Conservation (phyloP, 2,329 filamentous ascomycete species). For the Zasmidium cellare region DNA sequence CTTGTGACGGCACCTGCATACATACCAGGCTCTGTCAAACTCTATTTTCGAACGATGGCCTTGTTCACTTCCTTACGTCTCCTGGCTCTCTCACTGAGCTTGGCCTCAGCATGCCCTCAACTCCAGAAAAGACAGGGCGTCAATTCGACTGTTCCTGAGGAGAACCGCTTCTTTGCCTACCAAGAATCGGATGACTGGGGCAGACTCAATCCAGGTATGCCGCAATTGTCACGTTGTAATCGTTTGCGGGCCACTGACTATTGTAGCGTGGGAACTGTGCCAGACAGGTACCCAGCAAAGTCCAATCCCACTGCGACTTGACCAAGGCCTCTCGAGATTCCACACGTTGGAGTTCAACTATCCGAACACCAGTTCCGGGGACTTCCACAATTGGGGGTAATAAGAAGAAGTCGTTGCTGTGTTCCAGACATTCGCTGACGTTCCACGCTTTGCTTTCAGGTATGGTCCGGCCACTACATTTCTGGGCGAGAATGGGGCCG, state of each 20-base stretch:
- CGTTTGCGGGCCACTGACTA: slow-evolving; percentile 9
- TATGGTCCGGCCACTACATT: slow-evolving; percentile 50
- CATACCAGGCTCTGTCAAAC: no score
- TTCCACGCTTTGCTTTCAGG: no score
- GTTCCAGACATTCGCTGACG: no score
- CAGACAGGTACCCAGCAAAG: slow-evolving; percentile 54
- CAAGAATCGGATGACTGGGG: slow-evolving; percentile 25
- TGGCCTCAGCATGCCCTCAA: slow-evolving; percentile 1
- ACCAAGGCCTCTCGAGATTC: slow-evolving; percentile 41
- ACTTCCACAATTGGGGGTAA: slow-evolving; percentile 52
- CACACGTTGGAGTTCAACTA: slow-evolving; percentile 48
- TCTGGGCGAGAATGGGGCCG: slow-evolving; percentile 33
- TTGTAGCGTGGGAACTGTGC: slow-evolving; percentile 46
- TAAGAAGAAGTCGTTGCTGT: no score
- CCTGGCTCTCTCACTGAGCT: neutral
- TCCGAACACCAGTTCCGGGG: slow-evolving; percentile 37
- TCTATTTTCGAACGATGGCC: neutral
- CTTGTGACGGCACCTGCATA: neutral
- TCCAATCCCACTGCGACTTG: slow-evolving; percentile 47
- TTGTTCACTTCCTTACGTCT: neutral
- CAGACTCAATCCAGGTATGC: slow-evolving; percentile 16
- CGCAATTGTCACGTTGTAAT: no score
- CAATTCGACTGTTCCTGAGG: slow-evolving; percentile 8
- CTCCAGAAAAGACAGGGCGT: slow-evolving; percentile 15
- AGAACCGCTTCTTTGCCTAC: slow-evolving; percentile 22